These are phyloP conservation scores for Cardamine resedifolia DNA, from an alignment of 345 rosid species.

Conservation along the genomic window DNA sequence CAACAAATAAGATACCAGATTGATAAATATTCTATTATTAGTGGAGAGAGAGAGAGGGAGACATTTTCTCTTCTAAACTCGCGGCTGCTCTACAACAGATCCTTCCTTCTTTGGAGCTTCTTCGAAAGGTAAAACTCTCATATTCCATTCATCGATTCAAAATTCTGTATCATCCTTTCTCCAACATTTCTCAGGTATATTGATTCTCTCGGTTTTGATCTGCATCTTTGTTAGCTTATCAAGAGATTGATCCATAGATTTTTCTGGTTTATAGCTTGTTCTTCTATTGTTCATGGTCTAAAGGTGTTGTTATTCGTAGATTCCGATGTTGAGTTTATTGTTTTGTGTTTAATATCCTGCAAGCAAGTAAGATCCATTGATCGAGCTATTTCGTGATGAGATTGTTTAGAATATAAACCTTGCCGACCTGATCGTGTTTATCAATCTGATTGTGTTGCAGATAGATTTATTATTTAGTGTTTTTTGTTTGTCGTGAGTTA, in stretches of 20 bases:
- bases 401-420: neutral
- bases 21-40: constrained; percentile 24
- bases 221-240: neutral
- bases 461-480: neutral
- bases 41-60: constrained; percentile 24
- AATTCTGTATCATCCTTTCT: constrained; percentile 16
- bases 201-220: neutral
- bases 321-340: neutral
- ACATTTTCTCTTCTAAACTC: constrained; percentile 38
- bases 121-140: constrained; percentile 30
- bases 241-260: constrained; percentile 14
- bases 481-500: neutral
- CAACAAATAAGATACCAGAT: neutral
- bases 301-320: neutral
- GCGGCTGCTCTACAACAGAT: constrained; percentile 33
- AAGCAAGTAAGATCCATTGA: neutral
- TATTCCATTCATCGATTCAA: constrained; percentile 2
- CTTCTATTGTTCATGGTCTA: neutral
- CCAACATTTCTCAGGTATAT: constrained; percentile 21
- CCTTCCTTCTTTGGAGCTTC: constrained; percentile 36
- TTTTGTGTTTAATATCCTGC: neutral
- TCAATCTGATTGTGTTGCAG: constrained; percentile 8
- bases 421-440: neutral
- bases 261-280: neutral
- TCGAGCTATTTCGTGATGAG: neutral